Evolutionary conservation across 2,329 filamentous ascomycete species (phyloP), one percentile per base, ranked within the genome.

Genomic region (Metarhizium guizhouense): DNA sequence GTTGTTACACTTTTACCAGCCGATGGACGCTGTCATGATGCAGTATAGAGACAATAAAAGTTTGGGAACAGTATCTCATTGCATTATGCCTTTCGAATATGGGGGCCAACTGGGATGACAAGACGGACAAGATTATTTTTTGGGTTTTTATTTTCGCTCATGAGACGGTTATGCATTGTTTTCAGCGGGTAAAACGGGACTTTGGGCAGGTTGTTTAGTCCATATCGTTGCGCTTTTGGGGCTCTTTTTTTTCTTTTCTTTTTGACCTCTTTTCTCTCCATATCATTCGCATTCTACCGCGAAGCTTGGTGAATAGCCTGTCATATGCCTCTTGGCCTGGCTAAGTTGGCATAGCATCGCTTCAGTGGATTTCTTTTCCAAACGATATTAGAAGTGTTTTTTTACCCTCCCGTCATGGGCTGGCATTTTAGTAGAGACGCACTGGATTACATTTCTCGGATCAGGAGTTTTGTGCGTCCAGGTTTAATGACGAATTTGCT

Each of bases 91-190:
- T 61, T 49, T 62, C 62, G 54, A 61, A 58, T 51, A 53, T 60
- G 52, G 60, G 62, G 57, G 61, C 25, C 58, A 40, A 60, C 57
- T 61, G 43, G 54, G 52, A 8, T 40, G 29, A 30, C 34, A 18
- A 45, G n/a, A 45, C 16, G 40, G 25, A n/a, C 20, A 29, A 43
- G 45, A 47, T 8, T 11, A 51, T 40, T 56, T 48, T 48, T 32
- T n/a, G 14, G 16, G 6, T 32, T 36, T 43, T 7, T 25, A 25
- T 45, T 51, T 20, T 30, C 13, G 11, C 58, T 68, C 58, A 71
- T 58, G 68, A 70, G 55, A 63, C 62, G 62, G 62, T 61, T 70
- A 67, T 71, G 70, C 71, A 73, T 73, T 67, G 62, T 62, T 60
- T 63, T 67, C 60, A 70, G 68, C 68, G 69, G 67, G 64, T 63